Percentiles rank a stretch among this genome's conserved stretches.
Evolutionary conservation across 140 eudicot genomes (phyloP).

Genomic region (Anethum foeniculum): DNA sequence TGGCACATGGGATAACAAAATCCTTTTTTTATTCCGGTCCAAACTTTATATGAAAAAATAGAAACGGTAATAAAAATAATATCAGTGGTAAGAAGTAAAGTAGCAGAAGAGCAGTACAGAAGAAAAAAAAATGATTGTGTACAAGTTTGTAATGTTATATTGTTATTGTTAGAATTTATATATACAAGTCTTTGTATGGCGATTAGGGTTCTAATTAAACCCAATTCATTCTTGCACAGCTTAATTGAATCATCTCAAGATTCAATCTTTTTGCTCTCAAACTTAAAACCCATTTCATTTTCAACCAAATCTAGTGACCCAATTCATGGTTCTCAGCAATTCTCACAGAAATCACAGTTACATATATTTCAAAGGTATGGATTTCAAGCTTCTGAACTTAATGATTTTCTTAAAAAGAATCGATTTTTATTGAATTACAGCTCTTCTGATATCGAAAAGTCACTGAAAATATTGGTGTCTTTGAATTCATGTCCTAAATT

Average conservation of each 20-base stretch:
- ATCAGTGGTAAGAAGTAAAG: too few species aligned
- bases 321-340: neutral
- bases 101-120: too few species aligned
- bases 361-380: constrained; percentile 54
- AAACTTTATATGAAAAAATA: too few species aligned
- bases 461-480: constrained; percentile 38
- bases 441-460: constrained; percentile 34
- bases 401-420: constrained; percentile 35
- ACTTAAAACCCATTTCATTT: constrained; percentile 17
- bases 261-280: constrained; percentile 15
- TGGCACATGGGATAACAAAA: too few species aligned
- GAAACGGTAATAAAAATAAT: too few species aligned
- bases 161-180: too few species aligned
- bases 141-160: neutral
- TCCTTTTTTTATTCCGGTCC: too few species aligned
- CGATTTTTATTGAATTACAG: constrained; percentile 35
- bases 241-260: constrained; percentile 3
- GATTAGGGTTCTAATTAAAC: constrained; percentile 19
- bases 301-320: constrained; percentile 20
- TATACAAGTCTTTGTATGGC: constrained; percentile 20
- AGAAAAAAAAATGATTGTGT: neutral
- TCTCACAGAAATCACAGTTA: constrained; percentile 21
- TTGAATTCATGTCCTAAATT: constrained; percentile 29
- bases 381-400: constrained; percentile 42
- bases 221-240: neutral